A percentile compares a stretch with the other conserved stretches of the same genome.
phyloP scores from a whole-genome alignment of 192 early-diverging fungal genomes.

The Helicostylum pulchrum region DNA sequence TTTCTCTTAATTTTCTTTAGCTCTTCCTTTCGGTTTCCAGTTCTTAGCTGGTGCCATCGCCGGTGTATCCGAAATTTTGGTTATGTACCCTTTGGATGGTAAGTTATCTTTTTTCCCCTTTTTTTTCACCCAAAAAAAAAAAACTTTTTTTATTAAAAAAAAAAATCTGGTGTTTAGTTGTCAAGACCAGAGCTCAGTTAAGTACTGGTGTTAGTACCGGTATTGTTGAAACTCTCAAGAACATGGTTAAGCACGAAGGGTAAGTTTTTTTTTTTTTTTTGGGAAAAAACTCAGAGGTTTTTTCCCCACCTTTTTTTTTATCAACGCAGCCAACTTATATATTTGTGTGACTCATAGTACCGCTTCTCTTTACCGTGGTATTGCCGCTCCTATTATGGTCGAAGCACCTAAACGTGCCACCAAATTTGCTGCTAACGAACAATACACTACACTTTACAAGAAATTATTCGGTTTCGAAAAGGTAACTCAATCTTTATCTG shows the following conservation, averaged over 20 bases:
- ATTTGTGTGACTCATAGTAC: slow-evolving; percentile 7
- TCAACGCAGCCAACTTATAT: background rate
- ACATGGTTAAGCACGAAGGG: slow-evolving; percentile 38
- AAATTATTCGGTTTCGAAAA: slow-evolving; percentile 68
- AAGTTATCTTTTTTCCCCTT: slow-evolving; percentile 8
- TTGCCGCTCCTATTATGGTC: slow-evolving; percentile 90
- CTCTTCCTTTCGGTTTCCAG: slow-evolving; percentile 70
- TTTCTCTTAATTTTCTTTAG: slow-evolving; percentile 5
- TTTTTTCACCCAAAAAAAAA: background rate
- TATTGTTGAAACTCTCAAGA: slow-evolving; percentile 23
- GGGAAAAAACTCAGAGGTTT: too few relatives aligned
- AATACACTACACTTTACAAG: slow-evolving; percentile 68
- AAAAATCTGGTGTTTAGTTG: slow-evolving; percentile 39
- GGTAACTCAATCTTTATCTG: slow-evolving; percentile 72
- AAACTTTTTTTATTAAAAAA: background rate
- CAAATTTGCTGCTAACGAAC: slow-evolving; percentile 95
- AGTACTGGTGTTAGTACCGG: slow-evolving; percentile 29
- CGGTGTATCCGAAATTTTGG: slow-evolving; percentile 88
- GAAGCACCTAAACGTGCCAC: slow-evolving; percentile 98
- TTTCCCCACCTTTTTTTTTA: background rate
- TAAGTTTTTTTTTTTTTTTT: slow-evolving; percentile 14
- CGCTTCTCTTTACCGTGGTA: slow-evolving; percentile 81
- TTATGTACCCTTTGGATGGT: slow-evolving; percentile 90
- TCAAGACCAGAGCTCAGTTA: slow-evolving; percentile 95
- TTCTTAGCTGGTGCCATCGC: slow-evolving; percentile 78